Evolutionary conservation across 1,139 yeast species (phyloP).

Genomic region (Pichia sp.): DNA sequence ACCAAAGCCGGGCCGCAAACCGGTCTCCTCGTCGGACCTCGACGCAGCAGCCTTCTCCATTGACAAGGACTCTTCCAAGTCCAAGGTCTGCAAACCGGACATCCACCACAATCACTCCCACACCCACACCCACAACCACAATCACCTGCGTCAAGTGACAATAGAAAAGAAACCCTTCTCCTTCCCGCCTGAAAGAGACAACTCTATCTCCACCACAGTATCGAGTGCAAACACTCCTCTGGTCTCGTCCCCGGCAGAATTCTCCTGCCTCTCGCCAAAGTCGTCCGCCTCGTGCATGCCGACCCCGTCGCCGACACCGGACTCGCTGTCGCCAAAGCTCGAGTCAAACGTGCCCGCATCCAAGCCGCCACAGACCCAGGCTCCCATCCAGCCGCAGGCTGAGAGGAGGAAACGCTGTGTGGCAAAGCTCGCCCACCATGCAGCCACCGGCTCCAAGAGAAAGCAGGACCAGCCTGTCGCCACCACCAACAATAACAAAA

Average conservation of each 20-base stretch:
- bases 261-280: slow-evolving; percentile 1
- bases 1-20: slow-evolving; percentile 32
- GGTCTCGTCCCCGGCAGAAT: slow-evolving; percentile 2
- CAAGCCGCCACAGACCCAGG: neutral
- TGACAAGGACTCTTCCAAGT: slow-evolving; percentile 1
- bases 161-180: slow-evolving; percentile 2
- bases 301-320: slow-evolving; percentile 15
- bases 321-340: slow-evolving; percentile 11
- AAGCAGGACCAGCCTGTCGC: too few relatives aligned
- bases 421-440: neutral
- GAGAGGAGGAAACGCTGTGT: neutral
- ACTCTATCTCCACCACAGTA: slow-evolving; percentile 5
- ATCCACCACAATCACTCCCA: neutral
- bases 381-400: neutral
- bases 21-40: slow-evolving; percentile 8
- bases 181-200: neutral
- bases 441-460: too few relatives aligned
- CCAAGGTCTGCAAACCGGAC: slow-evolving; percentile 5
- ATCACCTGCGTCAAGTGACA: neutral
- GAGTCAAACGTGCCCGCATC: neutral
- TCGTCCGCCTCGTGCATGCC: slow-evolving; percentile 8
- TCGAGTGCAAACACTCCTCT: neutral
- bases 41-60: neutral
- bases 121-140: neutral
- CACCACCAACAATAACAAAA: slow-evolving; percentile 3